Conservation (phyloP, 192 early-diverging fungal genomes). For the Entomortierella chlamydospora region DNA sequence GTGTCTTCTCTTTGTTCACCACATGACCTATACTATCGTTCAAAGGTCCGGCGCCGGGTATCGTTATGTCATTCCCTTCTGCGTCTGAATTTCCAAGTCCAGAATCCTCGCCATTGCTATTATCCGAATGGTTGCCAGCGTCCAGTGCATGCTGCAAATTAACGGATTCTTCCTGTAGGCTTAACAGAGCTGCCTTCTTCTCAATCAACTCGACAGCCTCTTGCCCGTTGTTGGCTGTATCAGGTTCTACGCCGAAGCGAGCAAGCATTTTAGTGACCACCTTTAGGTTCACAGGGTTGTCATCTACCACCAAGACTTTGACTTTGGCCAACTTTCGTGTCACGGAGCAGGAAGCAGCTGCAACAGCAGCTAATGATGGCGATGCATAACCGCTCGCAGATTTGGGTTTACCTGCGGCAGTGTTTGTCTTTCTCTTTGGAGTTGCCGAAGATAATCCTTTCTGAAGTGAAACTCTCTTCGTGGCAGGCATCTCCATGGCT, state of each 20-base stretch:
- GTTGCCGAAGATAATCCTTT: neutral
- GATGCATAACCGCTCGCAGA: conserved; percentile 20
- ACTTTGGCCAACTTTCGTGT: conserved; percentile 34
- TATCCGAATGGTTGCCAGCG: conserved; percentile 1
- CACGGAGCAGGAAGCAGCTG: conserved; percentile 29
- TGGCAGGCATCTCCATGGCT: conserved; percentile 8
- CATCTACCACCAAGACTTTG: conserved; percentile 58
- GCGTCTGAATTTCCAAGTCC: neutral
- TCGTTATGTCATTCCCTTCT: neutral
- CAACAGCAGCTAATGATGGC: conserved; percentile 27
- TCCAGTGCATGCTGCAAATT: neutral
- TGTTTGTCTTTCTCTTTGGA: conserved; percentile 9
- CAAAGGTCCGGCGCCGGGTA: neutral
- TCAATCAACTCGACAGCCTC: conserved; percentile 56
- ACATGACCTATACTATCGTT: neutral
- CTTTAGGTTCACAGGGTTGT: conserved; percentile 59
- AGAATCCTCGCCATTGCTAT: conserved; percentile 15
- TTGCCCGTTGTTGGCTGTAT: conserved; percentile 51
- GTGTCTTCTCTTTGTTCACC: neutral
- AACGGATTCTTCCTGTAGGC: conserved; percentile 1
- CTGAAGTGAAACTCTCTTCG: neutral
- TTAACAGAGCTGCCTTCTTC: conserved; percentile 36
- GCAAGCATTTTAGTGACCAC: conserved; percentile 53
- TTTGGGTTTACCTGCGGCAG: conserved; percentile 1
- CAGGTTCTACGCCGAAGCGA: conserved; percentile 37